Base-by-base conservation (phyloP, 1,284 basidiomycete species). In the Moesziomyces sp. region DNA sequence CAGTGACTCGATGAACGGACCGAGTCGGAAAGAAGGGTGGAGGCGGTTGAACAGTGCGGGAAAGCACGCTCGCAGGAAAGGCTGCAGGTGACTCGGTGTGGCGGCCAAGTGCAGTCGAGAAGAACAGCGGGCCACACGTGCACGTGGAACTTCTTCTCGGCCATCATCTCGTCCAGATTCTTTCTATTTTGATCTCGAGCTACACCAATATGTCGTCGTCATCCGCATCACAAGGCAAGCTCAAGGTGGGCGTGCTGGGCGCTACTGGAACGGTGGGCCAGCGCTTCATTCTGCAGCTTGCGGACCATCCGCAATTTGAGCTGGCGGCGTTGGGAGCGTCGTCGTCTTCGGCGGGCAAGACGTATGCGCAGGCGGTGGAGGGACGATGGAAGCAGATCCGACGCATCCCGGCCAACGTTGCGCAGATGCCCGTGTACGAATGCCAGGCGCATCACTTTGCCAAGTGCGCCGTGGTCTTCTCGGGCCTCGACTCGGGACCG, bases 181-280 rank as follows among this genome's bases (percentile, higher is more conserved):
- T 38, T 18, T 16, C 21, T 21, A 21, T 14, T 3, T 38, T 38
- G 13, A 33, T 52, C 40, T 16, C 26, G 13, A 33, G 9, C 23
- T 7, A 45, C 42, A 52, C 28, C n/a, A 30, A 28, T 16, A n/a
- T 21, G 21, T 26, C 40, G 47, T 45, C 49, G 8, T 45, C 56
- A 33, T 69, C 60, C 4, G 56, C 66, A 46, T 63, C 66, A 38
- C 52, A 48, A 28, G 51, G 33, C 46, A 84, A 87, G 79, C 85
- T 94, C 86, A 92, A 92, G 76, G 94, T 99, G 74, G 96, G 93
- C 74, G 88, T 99, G 63, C 89, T 99, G 19, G 96, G 96, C 50
- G 97, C 97, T 6, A 99, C 97, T 0, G 97, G 95, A 21, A 83
- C 81, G 13, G 83, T 84, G 7, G 81, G 83, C 8, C 83, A 85